These are phyloP conservation scores for Shiraia sp. DNA, from an alignment of 2,329 filamentous ascomycete species.

Conservation along the genomic window DNA sequence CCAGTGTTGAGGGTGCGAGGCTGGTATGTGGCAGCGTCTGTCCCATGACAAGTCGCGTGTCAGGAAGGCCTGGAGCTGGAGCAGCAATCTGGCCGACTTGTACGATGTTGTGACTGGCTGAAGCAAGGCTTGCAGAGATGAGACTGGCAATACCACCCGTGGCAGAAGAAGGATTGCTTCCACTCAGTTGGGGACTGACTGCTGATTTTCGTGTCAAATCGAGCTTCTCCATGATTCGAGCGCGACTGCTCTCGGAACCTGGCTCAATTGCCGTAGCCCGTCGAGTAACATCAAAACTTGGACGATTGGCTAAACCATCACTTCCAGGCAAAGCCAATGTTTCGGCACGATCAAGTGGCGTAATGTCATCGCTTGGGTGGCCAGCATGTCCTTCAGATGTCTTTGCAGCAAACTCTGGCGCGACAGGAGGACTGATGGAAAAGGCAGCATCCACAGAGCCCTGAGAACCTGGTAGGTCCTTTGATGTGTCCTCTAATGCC, in stretches of 20 bases:
- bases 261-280: constrained; percentile 56
- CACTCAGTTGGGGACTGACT: constrained; percentile 54
- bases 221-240: constrained; percentile 89
- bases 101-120: constrained; percentile 78
- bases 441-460: constrained; percentile 73
- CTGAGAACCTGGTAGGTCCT: constrained; percentile 52
- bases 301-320: constrained; percentile 60
- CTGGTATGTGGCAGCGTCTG: constrained; percentile 61
- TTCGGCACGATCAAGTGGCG: constrained; percentile 61
- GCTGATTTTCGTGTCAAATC: constrained; percentile 83
- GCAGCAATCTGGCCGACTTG: constrained; percentile 61
- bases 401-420: constrained; percentile 89
- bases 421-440: constrained; percentile 83
- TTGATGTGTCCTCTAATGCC: constrained; percentile 75
- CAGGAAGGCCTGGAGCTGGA: constrained; percentile 40
- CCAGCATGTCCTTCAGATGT: constrained; percentile 67
- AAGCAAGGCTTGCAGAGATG: constrained; percentile 73
- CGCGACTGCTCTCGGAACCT: constrained; percentile 73
- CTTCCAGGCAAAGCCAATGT: constrained; percentile 68
- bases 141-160: constrained; percentile 78
- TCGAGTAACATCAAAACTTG: constrained; percentile 72
- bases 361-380: constrained; percentile 58
- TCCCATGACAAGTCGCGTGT: constrained; percentile 41
- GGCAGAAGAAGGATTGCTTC: constrained; percentile 48
- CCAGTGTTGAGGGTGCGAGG: constrained; percentile 80